Base-by-base conservation (phyloP, 2,329 filamentous ascomycete species). In the Aspergillus vadensis region DNA sequence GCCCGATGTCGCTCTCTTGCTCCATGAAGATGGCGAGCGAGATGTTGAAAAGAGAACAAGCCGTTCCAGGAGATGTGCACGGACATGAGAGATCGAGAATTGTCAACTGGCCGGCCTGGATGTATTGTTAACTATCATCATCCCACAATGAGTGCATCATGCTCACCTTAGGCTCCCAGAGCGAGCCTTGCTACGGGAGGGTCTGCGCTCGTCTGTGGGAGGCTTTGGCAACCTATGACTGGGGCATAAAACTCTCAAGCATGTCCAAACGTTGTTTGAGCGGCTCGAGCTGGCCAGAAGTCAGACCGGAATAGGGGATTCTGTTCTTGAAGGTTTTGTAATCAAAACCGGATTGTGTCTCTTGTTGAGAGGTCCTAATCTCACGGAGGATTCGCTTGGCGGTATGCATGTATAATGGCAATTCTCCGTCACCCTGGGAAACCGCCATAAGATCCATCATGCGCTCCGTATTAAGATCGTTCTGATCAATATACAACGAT, bases 401-500 rank as follows among this genome's bases (percentile, higher is more conserved):
- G 0, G 86, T 81, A 53, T 84, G 80, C 55, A 87, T 79, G 65
- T 90, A 89, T 0, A 90, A 76, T 0, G 86, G 86, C 54, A 62
- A 49, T 0, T 81, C 75, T 5, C 63, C 64, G 1, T 72, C 72
- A 1, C 75, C 69, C 1, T 74, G 72, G 0, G 74, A 78, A 0
- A 86, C 80, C 0, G 83, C 84, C 85, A 88, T 88, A 0, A 88
- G 74, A 8, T 85, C 82, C 10, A 85, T 73, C 81, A 89, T 86
- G 0, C 84, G 76, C 48, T 81, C 79, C 0, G 85, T 85, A 62
- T 85, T 86, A 1, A 89, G 78, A 36, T 87, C 75, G 0, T 69
- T 62, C 32, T 85, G 75, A 43, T 82, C 78, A 3, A 89, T 74
- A 0, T 80, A 77, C 4, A 89, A 76, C 1, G 80, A 77, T 7